Evolutionary conservation across 2,329 filamentous ascomycete genomes (phyloP), one percentile per base, ranked within the genome.

Genomic region (Zymoseptoria passerinii): DNA sequence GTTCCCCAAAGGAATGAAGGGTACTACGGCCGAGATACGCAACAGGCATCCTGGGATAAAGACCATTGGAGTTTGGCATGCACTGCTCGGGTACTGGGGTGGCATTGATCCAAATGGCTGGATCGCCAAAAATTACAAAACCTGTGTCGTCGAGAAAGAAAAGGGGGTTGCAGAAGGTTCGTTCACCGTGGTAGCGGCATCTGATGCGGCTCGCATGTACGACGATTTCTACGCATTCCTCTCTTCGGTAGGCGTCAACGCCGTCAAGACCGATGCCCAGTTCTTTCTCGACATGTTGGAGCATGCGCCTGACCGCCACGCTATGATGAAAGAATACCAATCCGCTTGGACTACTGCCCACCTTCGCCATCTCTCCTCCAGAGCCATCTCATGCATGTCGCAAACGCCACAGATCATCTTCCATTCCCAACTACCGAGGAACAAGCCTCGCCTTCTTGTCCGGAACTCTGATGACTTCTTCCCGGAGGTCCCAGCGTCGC

Each of bases 381-480:
- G 85, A 65, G 83, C 86, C 4, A 95, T 96, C 54, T 92, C 89
- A 2, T 97, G 94, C 83, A 97, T 97, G 92, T 94, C 91, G 0
- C 89, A 94, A 72, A 82, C 87, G 2, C 94, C 94, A 0, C 87
- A 92, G 58, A 86, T 92, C 18, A 78, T 97, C 8, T 96, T 96
- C 74, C 85, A 91, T 70, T 87, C 87, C 0, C 89, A 95, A 66
- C 77, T 96, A 23, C 88, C 88, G 0, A 83, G 79, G n/a, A 89
- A 87, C 70, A 84, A 85, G 53, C 89, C 89, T 0, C 78, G 83
- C 0, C 80, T 95, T 23, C 78, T 92, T 0, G 82, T 91, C 18
- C 87, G 94, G 52, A 97, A 95, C 74, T 95, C 89, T 0, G 92
- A 86, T 61, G 89, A 97, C 74, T 99, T 92, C 78, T 96, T 95